Evolutionary conservation across 352 stramenopile genomes (phyloP).

Genomic region (Aphanomyces stellatus): DNA sequence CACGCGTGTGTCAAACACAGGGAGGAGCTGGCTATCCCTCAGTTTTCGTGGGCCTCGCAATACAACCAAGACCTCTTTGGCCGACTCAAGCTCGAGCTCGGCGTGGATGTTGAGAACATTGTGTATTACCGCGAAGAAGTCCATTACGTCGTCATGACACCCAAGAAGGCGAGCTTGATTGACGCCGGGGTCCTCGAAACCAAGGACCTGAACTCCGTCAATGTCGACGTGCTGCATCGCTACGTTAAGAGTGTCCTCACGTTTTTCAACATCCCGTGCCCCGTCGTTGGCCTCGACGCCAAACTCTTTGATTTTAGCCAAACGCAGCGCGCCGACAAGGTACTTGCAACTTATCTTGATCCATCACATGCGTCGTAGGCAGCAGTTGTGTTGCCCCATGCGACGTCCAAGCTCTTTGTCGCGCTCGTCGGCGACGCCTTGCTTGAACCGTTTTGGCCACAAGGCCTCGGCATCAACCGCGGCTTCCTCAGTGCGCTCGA

Average conservation of each 20-base stretch:
- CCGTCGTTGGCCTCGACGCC: conserved; percentile 53
- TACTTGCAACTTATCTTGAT: no score
- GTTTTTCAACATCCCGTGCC: conserved; percentile 65
- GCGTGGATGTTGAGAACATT: conserved; percentile 74
- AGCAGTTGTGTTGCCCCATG: conserved; percentile 48
- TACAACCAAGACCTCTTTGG: conserved; percentile 81
- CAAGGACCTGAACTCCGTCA: conserved; percentile 51
- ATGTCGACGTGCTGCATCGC: conserved; percentile 45
- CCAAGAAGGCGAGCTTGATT: conserved; percentile 66
- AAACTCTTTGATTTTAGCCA: conserved; percentile 81
- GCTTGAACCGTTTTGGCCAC: conserved; percentile 81
- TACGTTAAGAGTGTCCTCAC: conserved; percentile 61
- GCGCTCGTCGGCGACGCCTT: conserved; percentile 69
- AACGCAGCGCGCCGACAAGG: conserved; percentile 59
- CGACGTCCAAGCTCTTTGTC: conserved; percentile 71
- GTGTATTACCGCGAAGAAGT: conserved; percentile 82
- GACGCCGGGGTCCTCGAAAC: conserved; percentile 60
- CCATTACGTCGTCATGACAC: conserved; percentile 83
- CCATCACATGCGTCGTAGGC: conserved; percentile 26
- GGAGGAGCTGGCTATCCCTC: conserved; percentile 64
- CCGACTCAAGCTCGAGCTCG: conserved; percentile 51
- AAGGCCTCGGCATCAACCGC: conserved; percentile 71
- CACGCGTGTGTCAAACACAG: background rate
- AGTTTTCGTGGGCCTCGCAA: conserved; percentile 82
- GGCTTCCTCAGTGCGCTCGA: conserved; percentile 75